Base-by-base conservation (phyloP, 1,284 basidiomycete species). In the Ceratorhiza oryzae-sativae region DNA sequence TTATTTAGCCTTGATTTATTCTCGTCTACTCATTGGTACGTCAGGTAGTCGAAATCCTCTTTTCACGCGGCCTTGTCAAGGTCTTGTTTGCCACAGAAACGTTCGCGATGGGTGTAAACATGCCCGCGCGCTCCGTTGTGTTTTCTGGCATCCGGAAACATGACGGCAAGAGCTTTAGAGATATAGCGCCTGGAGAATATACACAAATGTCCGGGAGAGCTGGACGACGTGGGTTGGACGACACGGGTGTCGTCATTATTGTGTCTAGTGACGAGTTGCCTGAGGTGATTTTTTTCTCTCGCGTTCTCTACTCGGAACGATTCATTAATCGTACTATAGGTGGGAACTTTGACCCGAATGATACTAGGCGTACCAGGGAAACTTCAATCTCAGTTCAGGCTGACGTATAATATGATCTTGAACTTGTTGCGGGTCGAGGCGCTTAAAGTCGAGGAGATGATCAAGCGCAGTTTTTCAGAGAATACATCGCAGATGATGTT, bases 71-170 rank as follows among this genome's bases (percentile, higher is more conserved):
- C 25, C 84, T 99, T 45, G 97, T 99, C 73, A 99, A 99, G 81
- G 90, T 98, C 18, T 83, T 99, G 10, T 99, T 99, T 78, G 97
- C 97, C 0, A 99, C 97, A 0, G 97, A 99, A 81, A 99, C 97
- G 0, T 99, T 99, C 80, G 97, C 97, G 0, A 99, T 99, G 97
- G 95, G 95, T 56, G 97, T 99, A 73, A 99, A 99, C 81, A 99
- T 99, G 97, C 97, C 97, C 15, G 95, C 97, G 1, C 93, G 91
- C 84, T 94, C 91, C 75, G 97, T 99, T 1, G 97, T 98, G 0
- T 99, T 99, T 80, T 96, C 97, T 0, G 90, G 88, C 48, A 97
- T 93, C 65, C 87, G 95, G 67, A 99, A 99, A 80, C 97, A 99
- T 79, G 97, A 99, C 77, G 97, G 97, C 5, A 87, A 89, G 27